These are phyloP conservation scores for Capsicum chinense DNA, from an alignment of 257 asterid species.

Conservation along the genomic window DNA sequence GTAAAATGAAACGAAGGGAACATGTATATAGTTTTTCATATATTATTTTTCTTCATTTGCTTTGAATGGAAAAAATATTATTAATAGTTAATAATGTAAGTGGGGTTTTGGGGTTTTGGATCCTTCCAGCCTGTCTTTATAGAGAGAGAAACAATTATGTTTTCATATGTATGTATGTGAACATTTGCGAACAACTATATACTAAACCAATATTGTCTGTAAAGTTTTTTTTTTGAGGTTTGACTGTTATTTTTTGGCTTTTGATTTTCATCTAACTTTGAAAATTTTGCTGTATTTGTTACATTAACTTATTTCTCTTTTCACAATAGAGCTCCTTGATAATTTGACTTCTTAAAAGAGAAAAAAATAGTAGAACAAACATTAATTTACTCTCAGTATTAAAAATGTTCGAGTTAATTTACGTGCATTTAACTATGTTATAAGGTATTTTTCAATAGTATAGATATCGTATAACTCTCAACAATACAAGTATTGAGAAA, in stretches of 20 bases:
- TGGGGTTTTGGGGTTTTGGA: conserved; percentile 61
- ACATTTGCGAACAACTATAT: conserved; percentile 47
- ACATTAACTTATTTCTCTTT: neutral
- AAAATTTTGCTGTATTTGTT: conserved; percentile 25
- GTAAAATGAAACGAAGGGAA: too few relatives aligned
- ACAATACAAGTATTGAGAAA: too few relatives aligned
- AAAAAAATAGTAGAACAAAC: neutral
- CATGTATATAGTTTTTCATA: too few relatives aligned
- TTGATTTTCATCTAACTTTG: conserved; percentile 36
- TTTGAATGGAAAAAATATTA: conserved; percentile 36
- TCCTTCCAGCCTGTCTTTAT: conserved; percentile 71
- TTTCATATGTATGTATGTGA: conserved; percentile 44
- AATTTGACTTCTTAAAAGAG: conserved; percentile 20
- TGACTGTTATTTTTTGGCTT: conserved; percentile 51
- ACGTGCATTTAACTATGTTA: neutral
- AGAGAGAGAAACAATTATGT: conserved; percentile 33
- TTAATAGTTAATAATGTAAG: conserved; percentile 65
- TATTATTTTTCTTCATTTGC: neutral
- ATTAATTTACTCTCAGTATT: too few relatives aligned
- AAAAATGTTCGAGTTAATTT: neutral
- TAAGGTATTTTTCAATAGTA: neutral
- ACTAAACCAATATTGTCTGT: conserved; percentile 34
- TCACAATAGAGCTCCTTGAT: neutral
- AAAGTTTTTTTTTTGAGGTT: conserved; percentile 43
- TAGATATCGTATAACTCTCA: neutral